These are phyloP conservation scores for Inga laurina DNA, from an alignment of 306 rosid genomes.

Conservation along the genomic window DNA sequence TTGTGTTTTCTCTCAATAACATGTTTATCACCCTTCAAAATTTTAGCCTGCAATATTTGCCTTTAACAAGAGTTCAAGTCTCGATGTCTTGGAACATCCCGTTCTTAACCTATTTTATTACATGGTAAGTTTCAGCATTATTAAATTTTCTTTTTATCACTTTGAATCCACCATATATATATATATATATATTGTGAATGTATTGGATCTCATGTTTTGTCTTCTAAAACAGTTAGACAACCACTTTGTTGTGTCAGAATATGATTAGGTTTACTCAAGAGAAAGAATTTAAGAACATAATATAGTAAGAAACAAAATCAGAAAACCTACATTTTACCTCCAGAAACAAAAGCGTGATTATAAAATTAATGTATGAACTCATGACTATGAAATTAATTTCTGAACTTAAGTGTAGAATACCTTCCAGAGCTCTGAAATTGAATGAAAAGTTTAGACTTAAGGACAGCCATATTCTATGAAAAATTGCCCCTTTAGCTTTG, in stretches of 20 bases:
- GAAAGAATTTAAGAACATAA: no score
- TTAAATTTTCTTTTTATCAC: not conserved
- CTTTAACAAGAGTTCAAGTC: conserved; percentile 44
- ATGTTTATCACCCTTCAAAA: conserved; percentile 22
- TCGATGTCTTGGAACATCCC: conserved; percentile 67
- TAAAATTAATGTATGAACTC: not conserved
- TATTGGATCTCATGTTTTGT: not conserved
- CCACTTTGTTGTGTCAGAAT: no score
- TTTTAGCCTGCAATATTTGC: conserved; percentile 67
- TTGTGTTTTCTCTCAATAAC: conserved; percentile 20
- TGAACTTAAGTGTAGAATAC: not conserved
- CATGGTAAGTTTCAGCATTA: conserved; percentile 51
- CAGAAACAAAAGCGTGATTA: not conserved
- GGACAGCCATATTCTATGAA: not conserved
- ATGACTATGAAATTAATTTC: not conserved
- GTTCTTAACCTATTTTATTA: conserved; percentile 64
- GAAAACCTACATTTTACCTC: not conserved
- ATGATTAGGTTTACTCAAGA: no score
- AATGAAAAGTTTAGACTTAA: not conserved
- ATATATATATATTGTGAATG: not conserved
- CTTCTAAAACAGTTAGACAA: no score
- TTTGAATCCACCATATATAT: not conserved
- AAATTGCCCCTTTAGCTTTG: no score
- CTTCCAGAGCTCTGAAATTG: not conserved
- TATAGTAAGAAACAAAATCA: no score